Base-by-base conservation (phyloP, 805 yeast species). In the Saccharomyces mikatae region DNA sequence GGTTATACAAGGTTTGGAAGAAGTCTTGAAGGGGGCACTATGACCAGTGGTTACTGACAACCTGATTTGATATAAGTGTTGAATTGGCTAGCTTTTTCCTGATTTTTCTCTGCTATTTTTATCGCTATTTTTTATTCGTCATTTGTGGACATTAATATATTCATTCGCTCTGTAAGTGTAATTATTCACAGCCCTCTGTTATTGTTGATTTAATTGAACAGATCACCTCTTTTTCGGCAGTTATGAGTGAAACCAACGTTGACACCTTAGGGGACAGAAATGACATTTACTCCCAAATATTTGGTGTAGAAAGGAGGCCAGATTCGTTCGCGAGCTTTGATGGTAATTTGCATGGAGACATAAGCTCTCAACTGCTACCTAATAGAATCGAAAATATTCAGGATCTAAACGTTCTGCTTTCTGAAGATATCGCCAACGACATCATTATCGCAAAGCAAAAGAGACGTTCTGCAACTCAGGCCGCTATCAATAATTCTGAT, bases 231-330 rank as follows among this genome's bases (percentile, higher is more conserved):
- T 9, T 36, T 46, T 21, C 22, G 22, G 48, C 30, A 31, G 17
- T 8, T 46, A 27, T 46, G 48, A 46, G 30, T 31, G 30, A 46
- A 28, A n/a, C 17, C 17, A 46, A 27, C 31, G 30, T 27, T 46
- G 48, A 46, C 30, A 46, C 30, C 30, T 46, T 56, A 28, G 55
- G 53, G 36, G 57, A 58, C 48, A 55, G 66, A 41, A 55, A 56
- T 27, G 55, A 59, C 17, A 52, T 63, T n/a, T 66, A 56, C 54
- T 53, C 62, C 9, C 67, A 67, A 29, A 62, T 66, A 1, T 67
- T 66, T 52, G 71, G 69, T 21, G 55, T 63, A 21, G 60, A 63
- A 41, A 58, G 71, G 49, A 60, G 60, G 30, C 60, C 57, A 11
- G 64, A 65, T 51, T 56, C 49, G 29, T n/a, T 50, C 54, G 11